Percentiles rank a stretch among this genome's conserved stretches.
Conservation (phyloP, 495 filamentous ascomycete species). For the Acidiella bohemica region DNA sequence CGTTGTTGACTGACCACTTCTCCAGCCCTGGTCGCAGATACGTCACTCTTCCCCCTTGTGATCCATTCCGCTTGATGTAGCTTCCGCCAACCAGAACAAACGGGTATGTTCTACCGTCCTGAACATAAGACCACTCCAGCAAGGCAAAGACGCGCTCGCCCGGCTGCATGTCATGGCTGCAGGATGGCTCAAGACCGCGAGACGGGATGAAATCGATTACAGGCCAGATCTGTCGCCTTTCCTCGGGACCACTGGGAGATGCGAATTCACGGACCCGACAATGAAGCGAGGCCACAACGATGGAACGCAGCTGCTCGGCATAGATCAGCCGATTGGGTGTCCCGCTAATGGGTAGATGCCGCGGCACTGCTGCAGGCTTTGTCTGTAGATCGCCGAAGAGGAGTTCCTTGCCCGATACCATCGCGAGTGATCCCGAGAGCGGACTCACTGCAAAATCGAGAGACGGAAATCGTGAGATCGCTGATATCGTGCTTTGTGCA, state of each 20-base stretch:
- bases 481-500: constrained; percentile 16
- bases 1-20: constrained; percentile 5
- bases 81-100: constrained; percentile 15
- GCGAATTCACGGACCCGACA: constrained; percentile 29
- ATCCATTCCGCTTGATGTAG: constrained; percentile 1
- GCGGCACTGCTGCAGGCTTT: constrained; percentile 36
- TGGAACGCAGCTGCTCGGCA: constrained; percentile 35
- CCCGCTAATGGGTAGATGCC: constrained; percentile 35
- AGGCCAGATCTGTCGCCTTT: constrained; percentile 14
- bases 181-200: background rate
- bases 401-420: constrained; percentile 31
- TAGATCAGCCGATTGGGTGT: constrained; percentile 43
- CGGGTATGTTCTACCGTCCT: constrained; percentile 12
- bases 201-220: constrained; percentile 10
- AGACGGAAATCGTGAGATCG: constrained; percentile 14
- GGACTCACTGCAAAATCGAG: constrained; percentile 6
- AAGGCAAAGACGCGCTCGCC: constrained; percentile 15
- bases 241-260: constrained; percentile 14
- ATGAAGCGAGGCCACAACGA: constrained; percentile 38
- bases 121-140: constrained; percentile 17
- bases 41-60: constrained; percentile 8
- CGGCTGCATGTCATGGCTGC: constrained; percentile 12
- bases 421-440: constrained; percentile 21
- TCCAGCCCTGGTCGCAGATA: constrained; percentile 11
- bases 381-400: constrained; percentile 38